Percentiles rank a stretch among this genome's conserved stretches.
Evolutionary conservation across 2,329 filamentous ascomycete genomes (phyloP).

Genomic region (Plectosphaerella sp.): DNA sequence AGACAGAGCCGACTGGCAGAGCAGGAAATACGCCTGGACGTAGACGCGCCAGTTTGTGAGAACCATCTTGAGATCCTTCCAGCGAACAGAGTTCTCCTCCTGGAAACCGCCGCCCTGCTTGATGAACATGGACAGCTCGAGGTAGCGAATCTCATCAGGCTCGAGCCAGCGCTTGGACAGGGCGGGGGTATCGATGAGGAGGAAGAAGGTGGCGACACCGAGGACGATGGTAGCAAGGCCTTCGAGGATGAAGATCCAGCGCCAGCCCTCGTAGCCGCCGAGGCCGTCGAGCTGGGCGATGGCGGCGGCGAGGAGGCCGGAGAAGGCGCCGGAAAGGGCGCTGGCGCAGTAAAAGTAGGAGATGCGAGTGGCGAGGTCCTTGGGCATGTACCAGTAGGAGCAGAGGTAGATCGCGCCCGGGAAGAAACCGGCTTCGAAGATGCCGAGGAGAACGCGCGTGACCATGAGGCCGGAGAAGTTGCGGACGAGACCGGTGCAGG

Average conservation of each 20-base stretch:
- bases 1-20: slow-evolving; percentile 11
- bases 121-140: slow-evolving; percentile 20
- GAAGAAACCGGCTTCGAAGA: slow-evolving; percentile 23
- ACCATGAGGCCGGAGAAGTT: slow-evolving; percentile 20
- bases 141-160: slow-evolving; percentile 26
- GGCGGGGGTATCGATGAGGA: slow-evolving; percentile 36
- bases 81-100: slow-evolving; percentile 10
- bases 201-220: slow-evolving; percentile 33
- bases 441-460: slow-evolving; percentile 20
- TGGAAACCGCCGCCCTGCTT: slow-evolving; percentile 20
- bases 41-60: slow-evolving; percentile 23
- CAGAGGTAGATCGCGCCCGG: slow-evolving; percentile 20
- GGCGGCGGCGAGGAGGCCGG: slow-evolving; percentile 15
- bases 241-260: slow-evolving; percentile 21
- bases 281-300: slow-evolving; percentile 15
- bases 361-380: slow-evolving; percentile 16
- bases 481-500: slow-evolving; percentile 16
- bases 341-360: slow-evolving; percentile 19
- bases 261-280: slow-evolving; percentile 12
- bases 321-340: slow-evolving; percentile 16
- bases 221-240: slow-evolving; percentile 30
- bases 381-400: slow-evolving; percentile 22
- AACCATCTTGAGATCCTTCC: slow-evolving; percentile 17
- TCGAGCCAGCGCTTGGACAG: slow-evolving; percentile 26
- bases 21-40: slow-evolving; percentile 19